phyloP scores from a whole-genome alignment of 495 filamentous ascomycete genomes.

The Diplogelasinospora grovesii region DNA sequence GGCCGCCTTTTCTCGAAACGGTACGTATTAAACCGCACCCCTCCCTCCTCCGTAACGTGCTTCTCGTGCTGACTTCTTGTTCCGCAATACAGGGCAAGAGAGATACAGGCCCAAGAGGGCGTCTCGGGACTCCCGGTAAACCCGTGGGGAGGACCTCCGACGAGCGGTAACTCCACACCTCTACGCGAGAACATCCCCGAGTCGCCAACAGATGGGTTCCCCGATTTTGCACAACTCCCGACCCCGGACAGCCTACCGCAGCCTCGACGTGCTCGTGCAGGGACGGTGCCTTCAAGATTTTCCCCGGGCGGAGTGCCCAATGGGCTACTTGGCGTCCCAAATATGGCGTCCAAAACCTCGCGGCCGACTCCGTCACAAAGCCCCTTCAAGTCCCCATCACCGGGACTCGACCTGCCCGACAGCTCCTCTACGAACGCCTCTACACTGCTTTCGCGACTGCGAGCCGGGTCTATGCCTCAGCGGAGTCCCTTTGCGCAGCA shows the following conservation, averaged over 20 bases:
- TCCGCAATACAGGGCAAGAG: conserved; percentile 60
- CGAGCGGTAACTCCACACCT: conserved; percentile 91
- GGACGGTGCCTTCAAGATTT: conserved; percentile 94
- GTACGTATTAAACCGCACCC: conserved; percentile 45
- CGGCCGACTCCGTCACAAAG: conserved; percentile 86
- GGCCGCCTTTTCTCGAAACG: conserved; percentile 80
- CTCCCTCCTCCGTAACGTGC: not conserved
- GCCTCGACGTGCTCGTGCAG: conserved; percentile 69
- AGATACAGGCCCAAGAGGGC: conserved; percentile 96
- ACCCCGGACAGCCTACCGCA: conserved; percentile 52
- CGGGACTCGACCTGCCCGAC: conserved; percentile 58
- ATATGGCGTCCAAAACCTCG: conserved; percentile 71
- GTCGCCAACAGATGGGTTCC: conserved; percentile 93
- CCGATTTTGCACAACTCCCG: conserved; percentile 70
- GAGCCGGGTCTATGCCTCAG: conserved; percentile 94
- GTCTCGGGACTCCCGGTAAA: conserved; percentile 61
- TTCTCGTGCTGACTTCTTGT: conserved; percentile 11
- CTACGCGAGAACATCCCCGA: conserved; percentile 96
- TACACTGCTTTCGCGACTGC: conserved; percentile 74
- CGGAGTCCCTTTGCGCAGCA: conserved; percentile 60
- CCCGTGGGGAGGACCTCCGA: conserved; percentile 85
- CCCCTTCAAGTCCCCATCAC: conserved; percentile 75
- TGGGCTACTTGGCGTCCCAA: conserved; percentile 54
- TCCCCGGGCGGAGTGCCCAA: conserved; percentile 57
- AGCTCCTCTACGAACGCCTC: conserved; percentile 51